These are phyloP conservation scores for Sugiyamaella japonica DNA, from an alignment of 1,139 yeast genomes.

Conservation along the genomic window DNA sequence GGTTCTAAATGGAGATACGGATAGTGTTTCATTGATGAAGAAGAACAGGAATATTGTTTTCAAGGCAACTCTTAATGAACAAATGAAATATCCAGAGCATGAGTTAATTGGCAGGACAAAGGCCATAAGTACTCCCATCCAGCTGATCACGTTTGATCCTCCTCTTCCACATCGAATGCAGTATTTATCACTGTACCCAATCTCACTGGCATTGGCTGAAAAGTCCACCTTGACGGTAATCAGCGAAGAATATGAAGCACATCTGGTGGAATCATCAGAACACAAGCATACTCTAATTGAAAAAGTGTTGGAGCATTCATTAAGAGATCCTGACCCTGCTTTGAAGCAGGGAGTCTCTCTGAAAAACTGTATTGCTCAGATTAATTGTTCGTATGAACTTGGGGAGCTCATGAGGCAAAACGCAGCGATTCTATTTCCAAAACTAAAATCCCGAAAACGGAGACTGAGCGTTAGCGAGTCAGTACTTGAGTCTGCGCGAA, in stretches of 20 bases:
- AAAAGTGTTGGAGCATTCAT: slow-evolving; percentile 28
- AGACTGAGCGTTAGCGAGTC: slow-evolving; percentile 32
- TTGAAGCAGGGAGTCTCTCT: slow-evolving; percentile 22
- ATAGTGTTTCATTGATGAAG: not conserved
- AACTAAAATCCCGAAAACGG: slow-evolving; percentile 26
- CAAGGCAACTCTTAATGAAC: slow-evolving; percentile 15
- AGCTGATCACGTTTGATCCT: slow-evolving; percentile 60
- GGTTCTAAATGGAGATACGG: slow-evolving; percentile 26
- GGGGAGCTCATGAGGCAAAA: slow-evolving; percentile 35
- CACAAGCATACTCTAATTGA: slow-evolving; percentile 27
- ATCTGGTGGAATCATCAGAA: slow-evolving; percentile 31
- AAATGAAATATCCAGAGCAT: slow-evolving; percentile 21
- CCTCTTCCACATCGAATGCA: slow-evolving; percentile 76
- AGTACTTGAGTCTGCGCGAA: slow-evolving; percentile 32
- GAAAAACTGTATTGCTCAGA: slow-evolving; percentile 36
- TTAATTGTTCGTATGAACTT: slow-evolving; percentile 40
- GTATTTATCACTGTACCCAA: slow-evolving; percentile 74
- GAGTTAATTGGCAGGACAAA: slow-evolving; percentile 8
- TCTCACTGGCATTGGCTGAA: slow-evolving; percentile 59
- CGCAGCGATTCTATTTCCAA: slow-evolving; percentile 36
- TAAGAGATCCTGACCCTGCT: slow-evolving; percentile 12
- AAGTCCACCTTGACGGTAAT: slow-evolving; percentile 34
- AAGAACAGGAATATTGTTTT: slow-evolving; percentile 2
- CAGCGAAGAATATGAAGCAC: slow-evolving; percentile 37
- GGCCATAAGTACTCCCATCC: slow-evolving; percentile 20